Base-by-base conservation (phyloP, 2,329 filamentous ascomycete species). In the Colletotrichum phormii region DNA sequence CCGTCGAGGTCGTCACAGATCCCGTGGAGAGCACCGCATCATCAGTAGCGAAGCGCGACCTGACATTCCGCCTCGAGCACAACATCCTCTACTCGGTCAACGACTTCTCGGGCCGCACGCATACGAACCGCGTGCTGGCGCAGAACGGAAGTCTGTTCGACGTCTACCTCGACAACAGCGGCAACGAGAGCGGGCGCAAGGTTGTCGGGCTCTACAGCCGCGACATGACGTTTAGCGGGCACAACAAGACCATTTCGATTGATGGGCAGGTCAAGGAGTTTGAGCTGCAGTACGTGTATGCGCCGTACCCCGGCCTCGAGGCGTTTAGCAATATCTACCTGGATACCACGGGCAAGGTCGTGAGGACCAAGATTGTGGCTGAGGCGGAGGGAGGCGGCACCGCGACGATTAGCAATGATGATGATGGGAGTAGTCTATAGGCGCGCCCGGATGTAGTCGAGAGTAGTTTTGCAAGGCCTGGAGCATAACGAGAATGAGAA, bases 81-180 rank as follows among this genome's bases (percentile, higher is more conserved):
- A 89, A 89, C 77, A 88, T 91, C 72, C 85, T 92, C 42, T 91
- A 89, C 80, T 89, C 87, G 33, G 79, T 90, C 78, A 90, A 91
- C 81, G 86, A 91, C 82, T 91, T 90, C 78, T 82, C 82, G 15
- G 88, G 89, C 22, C 84, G 87, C 71, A 84, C 82, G 49, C 87
- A 89, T 80, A 90, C 87, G 46, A 90, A 91, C 78, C 86, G 88
- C 53, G 80, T 90, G 7, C 81, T 90, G 7, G 85, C 83, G 5
- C 89, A 90, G 79, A 86, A 88, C 74, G 89, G 89, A 53, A 84
- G 83, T 70, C 85, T 90, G 61, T 83, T 88, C 67, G 88, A 90
- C 75, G 82, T 88, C 74, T 85, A 78, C 54, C 82, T 90, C 5
- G 85, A 90, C 78, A 90, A 90, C 76, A 79, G 86, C 73, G 89